Conservation (phyloP, 2,329 filamentous ascomycete species). For the Sporothrix pallida region DNA sequence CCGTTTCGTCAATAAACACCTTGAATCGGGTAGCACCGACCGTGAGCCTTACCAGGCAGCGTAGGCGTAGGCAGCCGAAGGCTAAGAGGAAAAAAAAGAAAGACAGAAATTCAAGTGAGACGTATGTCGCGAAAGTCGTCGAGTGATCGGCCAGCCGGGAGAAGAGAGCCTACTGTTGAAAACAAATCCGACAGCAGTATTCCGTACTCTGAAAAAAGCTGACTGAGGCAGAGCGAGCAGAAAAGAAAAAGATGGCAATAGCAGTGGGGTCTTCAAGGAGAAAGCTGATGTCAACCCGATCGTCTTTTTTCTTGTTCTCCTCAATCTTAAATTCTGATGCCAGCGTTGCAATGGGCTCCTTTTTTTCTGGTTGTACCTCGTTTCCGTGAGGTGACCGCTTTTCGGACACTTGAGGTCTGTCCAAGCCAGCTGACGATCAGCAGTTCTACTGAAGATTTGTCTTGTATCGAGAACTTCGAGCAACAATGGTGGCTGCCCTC, state of each 20-base stretch:
- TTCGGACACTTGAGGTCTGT: background rate
- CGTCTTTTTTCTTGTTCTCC: conserved; percentile 8
- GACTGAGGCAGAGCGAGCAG: background rate
- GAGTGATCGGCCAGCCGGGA: background rate
- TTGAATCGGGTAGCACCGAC: background rate
- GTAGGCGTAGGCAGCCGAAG: background rate
- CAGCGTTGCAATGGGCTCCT: conserved; percentile 24
- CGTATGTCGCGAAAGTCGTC: conserved; percentile 13
- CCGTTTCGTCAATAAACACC: background rate
- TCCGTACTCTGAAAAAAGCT: background rate
- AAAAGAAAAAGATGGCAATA: background rate
- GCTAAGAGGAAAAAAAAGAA: background rate
- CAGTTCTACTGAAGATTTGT: background rate
- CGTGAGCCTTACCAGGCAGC: conserved; percentile 16
- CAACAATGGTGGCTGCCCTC: background rate
- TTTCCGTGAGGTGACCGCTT: background rate
- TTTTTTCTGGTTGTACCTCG: background rate
- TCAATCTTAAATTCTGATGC: conserved; percentile 26
- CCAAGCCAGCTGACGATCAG: conserved; percentile 14
- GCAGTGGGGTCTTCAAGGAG: background rate
- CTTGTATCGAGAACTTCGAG: background rate
- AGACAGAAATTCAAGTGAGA: background rate
- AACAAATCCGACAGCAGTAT: background rate
- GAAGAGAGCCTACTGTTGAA: background rate
- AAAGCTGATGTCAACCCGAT: conserved; percentile 18